Evolutionary conservation across 306 rosid species (phyloP).

Genomic region (Alnus rubra): DNA sequence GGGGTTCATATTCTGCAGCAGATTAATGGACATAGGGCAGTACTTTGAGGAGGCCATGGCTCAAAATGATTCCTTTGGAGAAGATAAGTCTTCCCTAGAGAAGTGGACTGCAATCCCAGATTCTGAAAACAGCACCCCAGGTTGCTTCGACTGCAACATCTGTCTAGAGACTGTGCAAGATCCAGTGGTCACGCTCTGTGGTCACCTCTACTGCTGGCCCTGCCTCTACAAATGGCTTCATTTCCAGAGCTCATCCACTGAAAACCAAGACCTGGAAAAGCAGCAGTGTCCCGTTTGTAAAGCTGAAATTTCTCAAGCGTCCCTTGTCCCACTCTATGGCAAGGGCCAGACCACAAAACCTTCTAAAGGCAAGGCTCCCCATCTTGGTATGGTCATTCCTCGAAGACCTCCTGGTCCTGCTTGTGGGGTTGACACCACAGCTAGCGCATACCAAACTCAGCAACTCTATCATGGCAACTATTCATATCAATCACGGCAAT

Average conservation of each 20-base stretch:
- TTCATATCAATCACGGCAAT: slow-evolving; percentile 36
- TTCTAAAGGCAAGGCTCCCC: slow-evolving; percentile 40
- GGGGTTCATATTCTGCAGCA: slow-evolving; percentile 10
- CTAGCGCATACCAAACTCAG: slow-evolving; percentile 29
- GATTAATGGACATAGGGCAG: slow-evolving; percentile 49
- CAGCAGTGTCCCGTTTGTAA: slow-evolving; percentile 87
- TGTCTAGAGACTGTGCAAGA: slow-evolving; percentile 78
- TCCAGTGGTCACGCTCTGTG: slow-evolving; percentile 96
- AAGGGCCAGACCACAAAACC: slow-evolving; percentile 45
- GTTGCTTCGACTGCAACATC: slow-evolving; percentile 86
- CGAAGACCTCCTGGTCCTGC: slow-evolving; percentile 60
- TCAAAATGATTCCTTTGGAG: slow-evolving; percentile 38
- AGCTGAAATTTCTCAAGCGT: slow-evolving; percentile 62
- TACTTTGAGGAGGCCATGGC: slow-evolving; percentile 41
- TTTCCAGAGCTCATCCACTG: slow-evolving; percentile 32
- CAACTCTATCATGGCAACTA: slow-evolving; percentile 40
- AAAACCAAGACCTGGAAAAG: slow-evolving; percentile 32
- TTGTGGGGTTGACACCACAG: slow-evolving; percentile 25
- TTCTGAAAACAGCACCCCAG: slow-evolving; percentile 37
- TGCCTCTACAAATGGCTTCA: slow-evolving; percentile 90
- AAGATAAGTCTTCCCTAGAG: slow-evolving; percentile 37
- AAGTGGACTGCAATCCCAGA: slow-evolving; percentile 46
- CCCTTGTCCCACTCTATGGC: slow-evolving; percentile 72
- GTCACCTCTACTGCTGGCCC: slow-evolving; percentile 97
- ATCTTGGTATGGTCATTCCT: slow-evolving; percentile 53